Base-by-base conservation (phyloP, 495 filamentous ascomycete genomes). In the Geoglossum glabrum region DNA sequence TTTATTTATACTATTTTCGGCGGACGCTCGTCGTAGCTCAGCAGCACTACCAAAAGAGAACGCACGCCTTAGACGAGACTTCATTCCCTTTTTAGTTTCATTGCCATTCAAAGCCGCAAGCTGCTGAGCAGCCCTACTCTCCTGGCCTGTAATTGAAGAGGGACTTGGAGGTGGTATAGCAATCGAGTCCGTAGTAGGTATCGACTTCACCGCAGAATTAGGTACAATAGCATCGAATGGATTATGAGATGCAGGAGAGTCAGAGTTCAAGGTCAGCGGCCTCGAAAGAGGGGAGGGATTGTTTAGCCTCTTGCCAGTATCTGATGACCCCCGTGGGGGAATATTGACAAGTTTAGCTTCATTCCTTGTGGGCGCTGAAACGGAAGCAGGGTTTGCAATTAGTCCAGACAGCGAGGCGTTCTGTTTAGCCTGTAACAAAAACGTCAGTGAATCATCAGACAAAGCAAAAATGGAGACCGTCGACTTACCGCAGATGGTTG, bases 21-120 rank as follows among this genome's bases (percentile, higher is more conserved):
- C 79, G 15, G 81, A 87, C 3, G 81, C 75, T 61, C 85, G 86
- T 55, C 87, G 76, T 38, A 99, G 77, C 66, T 99, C 93, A 10
- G 90, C 87, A 45, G 90, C 86, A 66, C 93, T 96, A 21, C 92
- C 90, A 69, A 99, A 99, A 0, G 93, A 97, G 67, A 99, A 96
- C 2, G 92, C 92, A 64, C 92, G 79, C 58, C 92, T 77, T 50
- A 99, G 72, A 55, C 90, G 77, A n/a, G 84, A 89, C 58, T 93
- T 93, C 71, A 95, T 90, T 57, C 81, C 87, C 58, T 82, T 83
- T 63, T 77, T 80, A 0, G 73, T 69, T 33, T 82, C 82, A 62
- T 82, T 87, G 58, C 90, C 86, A 51, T 79, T 85, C 36, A 97
- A 71, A 10, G 87, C 87, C 10, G 84, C 78, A 40, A 95, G 74